Evolutionary conservation across 2,329 filamentous ascomycete genomes (phyloP).

Genomic region (Venturia effusa): DNA sequence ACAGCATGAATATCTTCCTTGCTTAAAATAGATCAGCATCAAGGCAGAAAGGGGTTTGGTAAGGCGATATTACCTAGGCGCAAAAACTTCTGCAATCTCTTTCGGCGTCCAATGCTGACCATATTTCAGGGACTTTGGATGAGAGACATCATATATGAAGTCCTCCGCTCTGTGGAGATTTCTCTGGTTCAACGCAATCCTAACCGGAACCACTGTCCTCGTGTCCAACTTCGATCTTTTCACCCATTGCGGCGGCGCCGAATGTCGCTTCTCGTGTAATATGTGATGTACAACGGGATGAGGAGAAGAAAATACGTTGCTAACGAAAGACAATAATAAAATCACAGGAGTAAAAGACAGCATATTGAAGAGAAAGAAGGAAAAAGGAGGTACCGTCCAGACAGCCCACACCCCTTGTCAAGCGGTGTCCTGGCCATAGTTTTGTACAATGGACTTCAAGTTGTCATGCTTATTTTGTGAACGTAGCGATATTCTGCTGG

Average conservation of each 20-base stretch:
- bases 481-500: not conserved
- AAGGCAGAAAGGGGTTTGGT: not conserved
- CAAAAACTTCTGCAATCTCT: constrained; percentile 19
- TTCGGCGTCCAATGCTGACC: constrained; percentile 21
- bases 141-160: constrained; percentile 18
- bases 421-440: constrained; percentile 2
- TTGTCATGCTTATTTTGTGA: not conserved
- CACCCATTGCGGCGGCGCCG: constrained; percentile 15
- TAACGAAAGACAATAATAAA: not conserved
- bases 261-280: constrained; percentile 21
- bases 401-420: not conserved
- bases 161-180: constrained; percentile 17
- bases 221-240: constrained; percentile 15
- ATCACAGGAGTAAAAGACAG: not conserved
- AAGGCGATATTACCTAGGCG: constrained; percentile 14
- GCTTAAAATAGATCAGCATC: constrained; percentile 9
- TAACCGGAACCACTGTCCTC: constrained; percentile 17
- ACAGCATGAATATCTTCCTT: constrained; percentile 16
- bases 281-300: constrained; percentile 14
- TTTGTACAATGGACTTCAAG: not conserved
- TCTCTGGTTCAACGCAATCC: constrained; percentile 19
- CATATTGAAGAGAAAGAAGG: not conserved
- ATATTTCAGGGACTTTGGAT: constrained; percentile 20
- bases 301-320: not conserved
- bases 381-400: constrained; percentile 6